phyloP scores from a whole-genome alignment of 257 asterid genomes.

The Petrea volubilis region DNA sequence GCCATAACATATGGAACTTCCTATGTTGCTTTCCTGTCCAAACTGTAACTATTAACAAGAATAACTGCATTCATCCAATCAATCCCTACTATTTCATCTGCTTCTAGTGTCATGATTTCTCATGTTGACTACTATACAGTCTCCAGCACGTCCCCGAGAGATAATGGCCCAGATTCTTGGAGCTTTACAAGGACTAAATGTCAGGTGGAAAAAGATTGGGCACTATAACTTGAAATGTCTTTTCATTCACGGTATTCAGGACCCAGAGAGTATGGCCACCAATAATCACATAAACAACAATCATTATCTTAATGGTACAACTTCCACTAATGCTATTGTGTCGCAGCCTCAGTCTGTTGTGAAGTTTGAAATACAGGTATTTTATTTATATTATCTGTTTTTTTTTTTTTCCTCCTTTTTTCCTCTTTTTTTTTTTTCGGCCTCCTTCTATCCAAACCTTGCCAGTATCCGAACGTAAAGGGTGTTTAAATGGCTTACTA shows the following conservation, averaged over 20 bases:
- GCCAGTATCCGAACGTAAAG: background rate
- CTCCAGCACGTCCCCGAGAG: slow-evolving; percentile 78
- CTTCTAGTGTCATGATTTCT: slow-evolving; percentile 4
- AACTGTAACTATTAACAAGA: background rate
- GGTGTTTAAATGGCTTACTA: background rate
- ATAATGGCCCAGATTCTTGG: slow-evolving; percentile 88
- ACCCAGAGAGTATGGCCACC: slow-evolving; percentile 25
- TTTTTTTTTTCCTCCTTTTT: too few relatives aligned
- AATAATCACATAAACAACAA: slow-evolving; percentile 40
- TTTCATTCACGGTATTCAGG: slow-evolving; percentile 39
- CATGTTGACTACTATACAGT: slow-evolving; percentile 47
- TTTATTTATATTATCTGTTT: background rate
- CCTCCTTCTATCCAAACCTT: background rate
- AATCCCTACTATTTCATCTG: background rate
- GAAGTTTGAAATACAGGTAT: slow-evolving; percentile 96
- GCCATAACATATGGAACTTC: background rate
- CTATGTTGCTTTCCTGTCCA: background rate
- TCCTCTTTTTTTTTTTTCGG: too few relatives aligned
- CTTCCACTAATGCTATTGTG: slow-evolving; percentile 29
- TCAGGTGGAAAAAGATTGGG: slow-evolving; percentile 92
- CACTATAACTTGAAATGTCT: slow-evolving; percentile 89
- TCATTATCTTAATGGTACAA: slow-evolving; percentile 42
- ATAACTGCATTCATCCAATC: slow-evolving; percentile 1
- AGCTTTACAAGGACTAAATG: slow-evolving; percentile 72
- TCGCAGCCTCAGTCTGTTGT: slow-evolving; percentile 50